phyloP scores from a whole-genome alignment of 1,284 basidiomycete genomes.

The Pseudozyma hubeiensis region DNA sequence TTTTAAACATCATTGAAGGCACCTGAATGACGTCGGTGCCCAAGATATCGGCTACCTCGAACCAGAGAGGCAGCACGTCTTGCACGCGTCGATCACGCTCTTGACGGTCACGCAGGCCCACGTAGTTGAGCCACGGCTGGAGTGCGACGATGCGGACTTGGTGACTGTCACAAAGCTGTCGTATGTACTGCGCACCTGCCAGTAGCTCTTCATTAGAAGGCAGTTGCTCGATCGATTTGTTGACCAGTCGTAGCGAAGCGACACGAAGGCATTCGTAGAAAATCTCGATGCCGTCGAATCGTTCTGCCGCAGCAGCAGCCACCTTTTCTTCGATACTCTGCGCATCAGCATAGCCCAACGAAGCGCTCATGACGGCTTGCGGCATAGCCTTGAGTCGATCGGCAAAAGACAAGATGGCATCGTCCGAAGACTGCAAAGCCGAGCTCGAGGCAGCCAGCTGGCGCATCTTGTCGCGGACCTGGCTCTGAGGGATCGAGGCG shows the following conservation, averaged over 20 bases:
- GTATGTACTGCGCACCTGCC: constrained; percentile 4
- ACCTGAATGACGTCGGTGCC: constrained; percentile 29
- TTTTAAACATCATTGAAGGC: constrained; percentile 24
- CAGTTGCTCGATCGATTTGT: constrained; percentile 5
- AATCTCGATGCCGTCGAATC: constrained; percentile 20
- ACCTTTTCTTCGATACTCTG: constrained; percentile 15
- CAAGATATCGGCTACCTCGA: constrained; percentile 27
- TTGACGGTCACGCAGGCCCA: constrained; percentile 6
- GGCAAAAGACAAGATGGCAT: not conserved
- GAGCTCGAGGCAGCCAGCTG: constrained; percentile 4
- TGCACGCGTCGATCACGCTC: constrained; percentile 10
- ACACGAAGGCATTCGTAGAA: constrained; percentile 24
- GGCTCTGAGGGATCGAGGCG: constrained; percentile 7
- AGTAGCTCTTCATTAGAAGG: constrained; percentile 5
- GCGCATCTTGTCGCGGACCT: constrained; percentile 17
- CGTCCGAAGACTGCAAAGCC: constrained; percentile 5
- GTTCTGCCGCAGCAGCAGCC: not conserved
- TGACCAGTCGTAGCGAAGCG: constrained; percentile 8
- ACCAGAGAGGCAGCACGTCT: constrained; percentile 13
- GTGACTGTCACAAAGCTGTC: constrained; percentile 13
- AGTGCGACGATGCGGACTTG: constrained; percentile 8
- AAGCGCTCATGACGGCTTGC: constrained; percentile 11
- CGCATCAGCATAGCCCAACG: constrained; percentile 8
- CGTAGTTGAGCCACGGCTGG: constrained; percentile 15
- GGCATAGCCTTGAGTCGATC: constrained; percentile 12